These are phyloP conservation scores for Claviceps sp. DNA, from an alignment of 2,329 filamentous ascomycete species.

Conservation along the genomic window DNA sequence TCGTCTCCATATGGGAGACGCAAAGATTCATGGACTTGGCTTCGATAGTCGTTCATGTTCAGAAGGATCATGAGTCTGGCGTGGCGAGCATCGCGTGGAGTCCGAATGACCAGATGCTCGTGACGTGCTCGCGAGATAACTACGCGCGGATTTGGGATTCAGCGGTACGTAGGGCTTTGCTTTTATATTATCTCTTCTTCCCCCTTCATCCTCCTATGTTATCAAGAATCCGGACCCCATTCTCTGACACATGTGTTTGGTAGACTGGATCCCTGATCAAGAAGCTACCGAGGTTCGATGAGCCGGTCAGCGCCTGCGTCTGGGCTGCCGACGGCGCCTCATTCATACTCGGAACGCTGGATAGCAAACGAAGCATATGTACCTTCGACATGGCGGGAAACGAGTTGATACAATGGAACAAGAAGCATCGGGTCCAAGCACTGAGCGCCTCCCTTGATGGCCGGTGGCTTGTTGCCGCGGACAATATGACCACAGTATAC, in stretches of 20 bases:
- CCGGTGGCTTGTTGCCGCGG: slow-evolving; percentile 64
- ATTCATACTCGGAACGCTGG: slow-evolving; percentile 69
- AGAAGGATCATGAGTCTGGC: slow-evolving; percentile 47
- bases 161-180: slow-evolving; percentile 33
- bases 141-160: slow-evolving; percentile 65
- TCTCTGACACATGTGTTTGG: neutral
- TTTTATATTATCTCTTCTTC: too few relatives aligned
- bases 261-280: slow-evolving; percentile 52
- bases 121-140: slow-evolving; percentile 69
- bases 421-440: slow-evolving; percentile 67
- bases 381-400: slow-evolving; percentile 57
- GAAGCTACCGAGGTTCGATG: slow-evolving; percentile 56
- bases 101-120: slow-evolving; percentile 73
- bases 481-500: slow-evolving; percentile 55
- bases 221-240: too few relatives aligned
- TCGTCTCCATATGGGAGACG: slow-evolving; percentile 73
- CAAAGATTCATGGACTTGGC: slow-evolving; percentile 52
- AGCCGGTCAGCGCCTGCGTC: slow-evolving; percentile 79
- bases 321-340: slow-evolving; percentile 69
- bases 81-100: slow-evolving; percentile 83
- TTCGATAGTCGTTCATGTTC: slow-evolving; percentile 29
- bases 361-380: slow-evolving; percentile 51
- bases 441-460: slow-evolving; percentile 74
- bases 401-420: slow-evolving; percentile 51
- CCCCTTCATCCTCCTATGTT: too few relatives aligned